phyloP scores from a whole-genome alignment of 192 early-diverging fungal genomes.

The Entomortierella beljakovae region DNA sequence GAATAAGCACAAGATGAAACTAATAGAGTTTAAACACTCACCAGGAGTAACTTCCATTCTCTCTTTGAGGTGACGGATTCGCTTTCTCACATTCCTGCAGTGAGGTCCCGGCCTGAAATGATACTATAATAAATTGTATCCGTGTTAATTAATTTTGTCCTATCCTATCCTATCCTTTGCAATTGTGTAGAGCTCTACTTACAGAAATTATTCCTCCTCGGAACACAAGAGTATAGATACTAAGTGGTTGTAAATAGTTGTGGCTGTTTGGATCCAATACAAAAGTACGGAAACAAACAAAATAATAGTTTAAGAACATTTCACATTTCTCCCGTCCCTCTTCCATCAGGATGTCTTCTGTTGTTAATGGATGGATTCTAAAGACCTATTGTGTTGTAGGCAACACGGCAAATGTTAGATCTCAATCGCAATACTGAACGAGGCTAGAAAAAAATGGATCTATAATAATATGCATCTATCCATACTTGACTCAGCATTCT shows the following conservation, averaged over 20 bases:
- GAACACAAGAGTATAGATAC: conserved; percentile 61
- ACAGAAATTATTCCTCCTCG: conserved; percentile 64
- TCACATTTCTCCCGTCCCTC: conserved; percentile 92
- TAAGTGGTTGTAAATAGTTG: conserved; percentile 55
- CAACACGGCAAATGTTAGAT: not conserved
- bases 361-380: conserved; percentile 89
- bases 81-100: conserved; percentile 71
- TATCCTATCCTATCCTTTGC: not conserved
- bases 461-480: not conserved
- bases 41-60: conserved; percentile 74
- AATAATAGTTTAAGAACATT: conserved; percentile 89
- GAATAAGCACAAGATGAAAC: conserved; percentile 7
- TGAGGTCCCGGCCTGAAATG: conserved; percentile 72
- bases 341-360: conserved; percentile 87
- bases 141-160: not conserved
- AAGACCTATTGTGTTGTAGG: conserved; percentile 65
- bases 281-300: conserved; percentile 81
- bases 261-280: conserved; percentile 51
- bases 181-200: conserved; percentile 1
- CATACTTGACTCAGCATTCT: conserved; percentile 64
- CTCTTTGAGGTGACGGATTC: conserved; percentile 77
- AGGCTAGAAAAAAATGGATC: not conserved
- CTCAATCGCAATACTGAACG: not conserved
- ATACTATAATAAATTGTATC: conserved; percentile 59
- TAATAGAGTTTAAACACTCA: conserved; percentile 1